Evolutionary conservation across 108 stramenopile genomes (phyloP).

Genomic region (Hondaea fermentalgiana): DNA sequence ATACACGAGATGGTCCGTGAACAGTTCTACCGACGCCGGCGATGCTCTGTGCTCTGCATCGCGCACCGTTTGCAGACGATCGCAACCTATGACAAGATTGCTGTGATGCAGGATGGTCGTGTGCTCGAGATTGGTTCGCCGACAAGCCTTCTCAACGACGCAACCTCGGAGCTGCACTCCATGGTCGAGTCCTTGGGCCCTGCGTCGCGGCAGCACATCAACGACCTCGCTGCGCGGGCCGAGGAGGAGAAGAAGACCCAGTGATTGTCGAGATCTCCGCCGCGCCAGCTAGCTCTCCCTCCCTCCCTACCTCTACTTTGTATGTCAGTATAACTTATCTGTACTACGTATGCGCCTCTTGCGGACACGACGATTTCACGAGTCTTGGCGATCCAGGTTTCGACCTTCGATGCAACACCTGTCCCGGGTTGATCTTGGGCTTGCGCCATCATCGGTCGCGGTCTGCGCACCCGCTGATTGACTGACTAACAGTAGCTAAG

Average conservation of each 20-base stretch:
- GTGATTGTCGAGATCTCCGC: no score
- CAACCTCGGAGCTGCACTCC: neutral
- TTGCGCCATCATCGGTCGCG: no score
- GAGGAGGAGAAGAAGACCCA: neutral
- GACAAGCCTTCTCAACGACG: slow-evolving; percentile 12
- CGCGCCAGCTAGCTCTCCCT: no score
- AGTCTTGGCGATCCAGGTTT: no score
- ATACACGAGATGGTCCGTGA: slow-evolving; percentile 60
- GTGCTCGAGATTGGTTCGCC: slow-evolving; percentile 80
- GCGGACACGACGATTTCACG: no score
- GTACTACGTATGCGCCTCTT: no score
- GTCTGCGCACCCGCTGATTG: no score
- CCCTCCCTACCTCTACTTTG: no score
- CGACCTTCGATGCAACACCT: no score
- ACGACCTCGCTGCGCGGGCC: neutral
- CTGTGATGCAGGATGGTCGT: slow-evolving; percentile 75
- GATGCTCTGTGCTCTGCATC: slow-evolving; percentile 72
- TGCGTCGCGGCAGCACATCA: neutral
- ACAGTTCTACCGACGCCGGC: slow-evolving; percentile 45
- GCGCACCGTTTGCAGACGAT: slow-evolving; percentile 89
- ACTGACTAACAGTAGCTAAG: no score
- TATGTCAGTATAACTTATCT: no score
- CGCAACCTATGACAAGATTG: slow-evolving; percentile 73
- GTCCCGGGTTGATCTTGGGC: no score
- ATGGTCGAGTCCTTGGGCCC: neutral